Conservation (phyloP, 495 filamentous ascomycete species). For the Trichoderma asperelloides region DNA sequence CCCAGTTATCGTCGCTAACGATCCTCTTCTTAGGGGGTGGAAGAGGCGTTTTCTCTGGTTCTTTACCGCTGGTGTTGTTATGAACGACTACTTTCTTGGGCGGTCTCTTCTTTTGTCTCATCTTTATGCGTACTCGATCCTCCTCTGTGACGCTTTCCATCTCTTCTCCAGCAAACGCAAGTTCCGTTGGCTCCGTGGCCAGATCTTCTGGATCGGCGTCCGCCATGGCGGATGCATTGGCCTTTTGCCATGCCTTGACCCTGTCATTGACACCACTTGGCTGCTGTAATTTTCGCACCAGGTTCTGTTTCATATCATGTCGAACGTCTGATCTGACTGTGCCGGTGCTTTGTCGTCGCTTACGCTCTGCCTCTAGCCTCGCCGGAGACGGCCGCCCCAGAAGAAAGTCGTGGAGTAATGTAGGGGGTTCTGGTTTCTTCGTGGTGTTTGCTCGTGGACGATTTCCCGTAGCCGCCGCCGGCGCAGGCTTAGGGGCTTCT, state of each 20-base stretch:
- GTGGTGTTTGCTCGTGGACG: slow-evolving; percentile 20
- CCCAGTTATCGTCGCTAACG: slow-evolving; percentile 74
- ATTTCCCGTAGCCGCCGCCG: slow-evolving; percentile 21
- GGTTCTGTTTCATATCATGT: slow-evolving; percentile 41
- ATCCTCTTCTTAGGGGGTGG: slow-evolving; percentile 61
- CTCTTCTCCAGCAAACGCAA: slow-evolving; percentile 32
- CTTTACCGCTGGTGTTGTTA: slow-evolving; percentile 16
- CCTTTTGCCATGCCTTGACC: slow-evolving; percentile 72
- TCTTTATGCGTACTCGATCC: slow-evolving; percentile 39
- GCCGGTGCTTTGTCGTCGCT: slow-evolving; percentile 36
- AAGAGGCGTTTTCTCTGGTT: slow-evolving; percentile 17
- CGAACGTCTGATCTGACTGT: slow-evolving; percentile 32
- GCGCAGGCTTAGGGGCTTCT: slow-evolving; percentile 32
- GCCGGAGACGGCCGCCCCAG: slow-evolving; percentile 42
- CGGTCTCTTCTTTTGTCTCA: slow-evolving; percentile 29
- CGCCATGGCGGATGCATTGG: slow-evolving; percentile 44
- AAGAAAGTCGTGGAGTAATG: slow-evolving; percentile 44
- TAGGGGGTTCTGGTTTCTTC: slow-evolving; percentile 32
- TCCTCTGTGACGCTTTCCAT: slow-evolving; percentile 39
- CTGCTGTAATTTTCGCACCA: slow-evolving; percentile 36
- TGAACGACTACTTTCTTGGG: slow-evolving; percentile 16
- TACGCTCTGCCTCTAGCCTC: slow-evolving; percentile 32
- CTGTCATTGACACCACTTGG: slow-evolving; percentile 52
- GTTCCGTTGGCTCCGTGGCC: slow-evolving; percentile 34
- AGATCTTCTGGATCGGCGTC: slow-evolving; percentile 29